Base-by-base conservation (phyloP, 2,329 filamentous ascomycete genomes). In the Sordariomycetes sp. region DNA sequence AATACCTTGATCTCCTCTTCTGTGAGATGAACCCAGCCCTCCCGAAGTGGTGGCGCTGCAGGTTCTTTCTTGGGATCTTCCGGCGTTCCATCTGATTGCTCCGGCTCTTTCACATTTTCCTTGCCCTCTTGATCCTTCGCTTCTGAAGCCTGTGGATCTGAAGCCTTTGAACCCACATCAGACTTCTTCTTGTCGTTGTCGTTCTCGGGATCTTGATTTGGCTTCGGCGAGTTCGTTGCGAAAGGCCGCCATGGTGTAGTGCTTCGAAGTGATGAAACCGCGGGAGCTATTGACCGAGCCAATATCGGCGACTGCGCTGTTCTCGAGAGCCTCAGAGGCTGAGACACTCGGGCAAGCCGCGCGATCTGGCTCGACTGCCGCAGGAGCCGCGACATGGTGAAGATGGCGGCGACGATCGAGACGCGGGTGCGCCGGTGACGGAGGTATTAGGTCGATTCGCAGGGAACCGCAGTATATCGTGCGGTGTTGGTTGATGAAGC, bases 361-460 rank as follows among this genome's bases (percentile, higher is more conserved):
- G 75, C 73, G 54, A 83, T 61, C 56, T 75, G 72, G 64, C 75
- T 73, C 55, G 79, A 71, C 57, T 76, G 75, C 56, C 78, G 73
- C 46, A 82, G 62, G 50, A 79, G 64, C 49, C 74, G 73, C 55
- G 76, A 77, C 79, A 83, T 83, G 59, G 55, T 48, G 45, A 46
- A 43, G 39, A 40, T 42, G 40, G 43, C 43, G 48, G 45, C 51
- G 49, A 50, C 45, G 20, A 42, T 46, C 17, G 21, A 30, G 21
- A 34, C 47, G 48, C 54, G 56, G 55, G 50, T 54, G 44, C 45
- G 49, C 55, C 55, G 55, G 53, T 41, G 42, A 26, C 16, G 14
- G 20, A 24, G 27, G 32, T 15, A 23, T 45, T 43, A 42, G 20
- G 6, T 24, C 6, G 28, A 5, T 17, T 21, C 31, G 41, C 29